Conservation (phyloP, 2,329 filamentous ascomycete genomes). For the Monilinia fructicola region DNA sequence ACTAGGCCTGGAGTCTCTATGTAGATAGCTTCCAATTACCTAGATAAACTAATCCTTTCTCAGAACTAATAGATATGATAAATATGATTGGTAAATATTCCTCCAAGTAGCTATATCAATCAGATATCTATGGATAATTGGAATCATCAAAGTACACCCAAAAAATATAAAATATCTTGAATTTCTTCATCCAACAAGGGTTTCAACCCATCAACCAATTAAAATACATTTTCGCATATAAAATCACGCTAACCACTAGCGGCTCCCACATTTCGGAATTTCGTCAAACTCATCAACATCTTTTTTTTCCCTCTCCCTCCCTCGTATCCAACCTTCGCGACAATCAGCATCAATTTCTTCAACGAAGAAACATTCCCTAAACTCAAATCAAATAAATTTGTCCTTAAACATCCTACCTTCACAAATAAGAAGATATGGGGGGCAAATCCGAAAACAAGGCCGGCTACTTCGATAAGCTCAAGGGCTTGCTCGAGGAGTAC, state of each 20-base stretch:
- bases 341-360: slow-evolving; percentile 21
- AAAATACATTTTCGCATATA: slow-evolving; percentile 3
- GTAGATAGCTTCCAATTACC: no score
- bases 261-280: slow-evolving; percentile 23
- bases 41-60: neutral
- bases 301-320: neutral
- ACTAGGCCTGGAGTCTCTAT: no score
- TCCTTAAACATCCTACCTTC: slow-evolving; percentile 99
- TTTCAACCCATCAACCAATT: slow-evolving; percentile 8
- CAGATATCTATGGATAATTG: neutral
- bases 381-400: slow-evolving; percentile 44
- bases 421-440: slow-evolving; percentile 95
- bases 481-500: slow-evolving; percentile 94
- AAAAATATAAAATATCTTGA: slow-evolving; percentile 11
- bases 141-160: neutral
- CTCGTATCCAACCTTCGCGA: slow-evolving; percentile 11
- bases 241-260: slow-evolving; percentile 16
- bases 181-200: slow-evolving; percentile 6
- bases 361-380: slow-evolving; percentile 25
- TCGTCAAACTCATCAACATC: slow-evolving; percentile 20
- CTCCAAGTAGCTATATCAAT: neutral
- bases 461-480: slow-evolving; percentile 99
- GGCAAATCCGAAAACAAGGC: slow-evolving; percentile 94
- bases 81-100: neutral
- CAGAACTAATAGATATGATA: no score